These are phyloP conservation scores for Hypoxylon crocopeplum DNA, from an alignment of 495 filamentous ascomycete genomes.

Conservation along the genomic window DNA sequence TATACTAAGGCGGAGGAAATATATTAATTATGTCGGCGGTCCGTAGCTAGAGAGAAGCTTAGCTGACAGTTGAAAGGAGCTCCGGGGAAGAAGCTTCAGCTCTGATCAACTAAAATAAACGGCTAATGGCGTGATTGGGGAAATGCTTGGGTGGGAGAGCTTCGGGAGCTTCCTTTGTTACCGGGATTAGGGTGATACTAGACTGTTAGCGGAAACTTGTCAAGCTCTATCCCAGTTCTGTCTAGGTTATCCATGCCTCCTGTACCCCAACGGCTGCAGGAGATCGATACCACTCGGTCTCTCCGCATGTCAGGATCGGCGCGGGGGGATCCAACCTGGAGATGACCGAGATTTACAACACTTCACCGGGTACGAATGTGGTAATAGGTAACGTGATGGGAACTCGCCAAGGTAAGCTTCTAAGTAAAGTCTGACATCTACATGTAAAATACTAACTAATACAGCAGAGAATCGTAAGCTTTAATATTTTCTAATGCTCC, in stretches of 20 bases:
- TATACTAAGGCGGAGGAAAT: neutral
- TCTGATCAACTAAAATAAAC: constrained; percentile 25
- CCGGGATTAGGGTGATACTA: constrained; percentile 8
- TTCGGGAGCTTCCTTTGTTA: constrained; percentile 6
- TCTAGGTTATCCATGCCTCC: no score
- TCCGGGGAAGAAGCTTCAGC: constrained; percentile 25
- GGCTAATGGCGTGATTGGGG: constrained; percentile 32
- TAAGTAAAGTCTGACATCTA: no score
- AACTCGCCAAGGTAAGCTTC: neutral
- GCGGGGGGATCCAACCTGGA: constrained; percentile 2
- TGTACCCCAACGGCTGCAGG: neutral
- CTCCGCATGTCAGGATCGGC: constrained; percentile 8
- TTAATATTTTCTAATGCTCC: no score
- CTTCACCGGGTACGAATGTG: constrained; percentile 1
- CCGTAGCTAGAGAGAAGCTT: constrained; percentile 14
- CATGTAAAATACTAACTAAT: no score
- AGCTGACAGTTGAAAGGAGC: constrained; percentile 13
- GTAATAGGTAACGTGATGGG: neutral
- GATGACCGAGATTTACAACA: neutral
- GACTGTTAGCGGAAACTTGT: constrained; percentile 12
- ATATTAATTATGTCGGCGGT: neutral
- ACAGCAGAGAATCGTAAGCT: no score
- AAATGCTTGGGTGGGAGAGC: constrained; percentile 14
- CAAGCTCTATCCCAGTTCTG: no score
- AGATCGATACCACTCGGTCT: constrained; percentile 19